phyloP scores from a whole-genome alignment of 106 monocot species.

The Hemerocallis citrina region DNA sequence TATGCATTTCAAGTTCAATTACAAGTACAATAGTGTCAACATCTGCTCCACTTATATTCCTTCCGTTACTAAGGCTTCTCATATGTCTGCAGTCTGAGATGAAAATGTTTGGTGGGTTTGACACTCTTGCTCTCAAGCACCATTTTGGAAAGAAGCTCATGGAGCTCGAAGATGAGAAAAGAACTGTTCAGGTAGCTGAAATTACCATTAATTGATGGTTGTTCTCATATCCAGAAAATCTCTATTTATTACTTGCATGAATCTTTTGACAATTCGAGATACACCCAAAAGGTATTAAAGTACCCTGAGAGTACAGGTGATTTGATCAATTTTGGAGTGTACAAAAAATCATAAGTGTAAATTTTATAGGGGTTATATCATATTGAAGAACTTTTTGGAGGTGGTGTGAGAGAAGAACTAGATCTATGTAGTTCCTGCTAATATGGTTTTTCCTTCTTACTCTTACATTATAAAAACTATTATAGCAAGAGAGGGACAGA shows the following conservation, averaged over 20 bases:
- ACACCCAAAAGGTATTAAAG: no score
- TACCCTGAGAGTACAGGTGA: no score
- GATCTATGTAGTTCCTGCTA: neutral
- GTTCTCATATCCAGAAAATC: neutral
- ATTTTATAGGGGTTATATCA: no score
- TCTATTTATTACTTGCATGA: neutral
- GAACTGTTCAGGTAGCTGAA: conserved; percentile 56
- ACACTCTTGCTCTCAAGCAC: conserved; percentile 77
- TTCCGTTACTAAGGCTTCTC: no score
- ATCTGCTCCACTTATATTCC: no score
- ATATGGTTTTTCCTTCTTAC: no score
- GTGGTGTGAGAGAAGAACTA: no score
- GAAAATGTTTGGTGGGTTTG: conserved; percentile 75
- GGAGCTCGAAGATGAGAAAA: conserved; percentile 97
- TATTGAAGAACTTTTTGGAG: no score
- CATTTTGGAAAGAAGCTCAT: conserved; percentile 95
- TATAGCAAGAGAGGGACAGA: conserved; percentile 86
- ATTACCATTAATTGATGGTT: neutral
- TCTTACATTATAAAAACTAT: conserved; percentile 10
- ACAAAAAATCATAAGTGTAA: neutral
- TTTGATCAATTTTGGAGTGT: no score
- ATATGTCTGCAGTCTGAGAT: conserved; percentile 67
- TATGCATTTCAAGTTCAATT: no score
- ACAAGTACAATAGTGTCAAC: no score
- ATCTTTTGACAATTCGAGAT: no score